Conservation (phyloP, 2,329 filamentous ascomycete genomes). For the Cladosporium sp. region DNA sequence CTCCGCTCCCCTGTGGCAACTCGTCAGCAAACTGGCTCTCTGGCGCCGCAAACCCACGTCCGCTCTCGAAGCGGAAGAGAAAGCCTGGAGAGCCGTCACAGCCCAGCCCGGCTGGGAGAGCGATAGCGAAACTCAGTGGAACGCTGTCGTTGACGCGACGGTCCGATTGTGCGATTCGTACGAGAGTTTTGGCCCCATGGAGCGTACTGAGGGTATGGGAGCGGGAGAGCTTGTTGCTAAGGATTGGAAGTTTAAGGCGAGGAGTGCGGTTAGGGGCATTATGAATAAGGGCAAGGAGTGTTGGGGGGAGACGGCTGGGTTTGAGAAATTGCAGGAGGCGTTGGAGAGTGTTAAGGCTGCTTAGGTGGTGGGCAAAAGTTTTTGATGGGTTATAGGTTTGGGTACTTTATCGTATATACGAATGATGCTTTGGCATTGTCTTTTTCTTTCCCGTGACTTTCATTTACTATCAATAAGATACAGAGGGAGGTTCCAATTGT, state of each 20-base stretch:
- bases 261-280: conserved; percentile 77
- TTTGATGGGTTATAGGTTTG: no score
- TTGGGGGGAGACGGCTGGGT: conserved; percentile 75
- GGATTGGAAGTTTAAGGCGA: conserved; percentile 84
- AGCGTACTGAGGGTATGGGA: conserved; percentile 49
- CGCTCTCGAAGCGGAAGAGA: conserved; percentile 79
- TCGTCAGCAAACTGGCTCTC: conserved; percentile 65
- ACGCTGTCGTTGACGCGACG: conserved; percentile 69
- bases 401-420: no score
- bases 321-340: conserved; percentile 53
- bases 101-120: conserved; percentile 52
- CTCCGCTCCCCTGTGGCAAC: conserved; percentile 69
- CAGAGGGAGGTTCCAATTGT: no score
- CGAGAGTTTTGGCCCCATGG: conserved; percentile 59
- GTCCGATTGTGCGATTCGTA: conserved; percentile 77
- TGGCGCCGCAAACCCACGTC: conserved; percentile 67
- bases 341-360: conserved; percentile 37
- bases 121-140: conserved; percentile 61
- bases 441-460: no score
- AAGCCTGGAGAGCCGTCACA: conserved; percentile 74
- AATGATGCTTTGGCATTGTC: no score
- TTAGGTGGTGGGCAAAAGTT: neutral
- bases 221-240: conserved; percentile 61
- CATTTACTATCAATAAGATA: no score
- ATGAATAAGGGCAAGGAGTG: conserved; percentile 73